A percentile compares a stretch with the other conserved stretches of the same genome.
phyloP scores from a whole-genome alignment of 2,329 filamentous ascomycete species.

The Paecilomyces niveus region DNA sequence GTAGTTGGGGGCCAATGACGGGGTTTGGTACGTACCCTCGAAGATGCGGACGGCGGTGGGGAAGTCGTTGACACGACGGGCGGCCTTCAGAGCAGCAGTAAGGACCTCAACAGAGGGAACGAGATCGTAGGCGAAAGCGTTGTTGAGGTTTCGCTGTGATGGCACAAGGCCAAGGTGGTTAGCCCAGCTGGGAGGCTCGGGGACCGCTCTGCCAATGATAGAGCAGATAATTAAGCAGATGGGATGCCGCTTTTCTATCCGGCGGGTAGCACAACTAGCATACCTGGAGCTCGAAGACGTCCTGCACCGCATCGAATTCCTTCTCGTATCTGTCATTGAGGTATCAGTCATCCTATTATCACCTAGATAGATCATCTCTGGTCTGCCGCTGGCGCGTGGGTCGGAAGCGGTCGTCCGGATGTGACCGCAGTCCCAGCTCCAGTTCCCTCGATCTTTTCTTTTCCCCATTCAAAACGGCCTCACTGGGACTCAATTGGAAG shows the following conservation, averaged over 20 bases:
- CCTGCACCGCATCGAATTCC: constrained; percentile 95
- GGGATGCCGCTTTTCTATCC: constrained; percentile 9
- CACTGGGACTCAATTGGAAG: constrained; percentile 10
- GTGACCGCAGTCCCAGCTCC: neutral
- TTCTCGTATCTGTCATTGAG: constrained; percentile 79
- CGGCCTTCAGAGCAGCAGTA: constrained; percentile 84
- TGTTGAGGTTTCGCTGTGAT: constrained; percentile 84
- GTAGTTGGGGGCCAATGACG: neutral
- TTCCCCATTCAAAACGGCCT: neutral
- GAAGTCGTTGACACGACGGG: constrained; percentile 95
- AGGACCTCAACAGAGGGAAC: constrained; percentile 90
- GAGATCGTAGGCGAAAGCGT: constrained; percentile 99
- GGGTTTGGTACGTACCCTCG: constrained; percentile 62
- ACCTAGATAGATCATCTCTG: constrained; percentile 11
- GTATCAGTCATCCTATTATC: constrained; percentile 22
- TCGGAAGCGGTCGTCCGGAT: neutral
- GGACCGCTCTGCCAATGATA: constrained; percentile 14
- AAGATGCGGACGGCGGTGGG: constrained; percentile 97
- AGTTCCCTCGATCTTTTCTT: neutral
- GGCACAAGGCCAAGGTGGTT: constrained; percentile 1
- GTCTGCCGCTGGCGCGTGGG: neutral
- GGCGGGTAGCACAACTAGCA: constrained; percentile 22
- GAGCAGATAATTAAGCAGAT: constrained; percentile 5
- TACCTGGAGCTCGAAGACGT: constrained; percentile 99
- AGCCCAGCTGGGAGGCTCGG: constrained; percentile 1